These are phyloP conservation scores for Suillus brevipes DNA, from an alignment of 768 basidiomycete genomes.

Conservation along the genomic window DNA sequence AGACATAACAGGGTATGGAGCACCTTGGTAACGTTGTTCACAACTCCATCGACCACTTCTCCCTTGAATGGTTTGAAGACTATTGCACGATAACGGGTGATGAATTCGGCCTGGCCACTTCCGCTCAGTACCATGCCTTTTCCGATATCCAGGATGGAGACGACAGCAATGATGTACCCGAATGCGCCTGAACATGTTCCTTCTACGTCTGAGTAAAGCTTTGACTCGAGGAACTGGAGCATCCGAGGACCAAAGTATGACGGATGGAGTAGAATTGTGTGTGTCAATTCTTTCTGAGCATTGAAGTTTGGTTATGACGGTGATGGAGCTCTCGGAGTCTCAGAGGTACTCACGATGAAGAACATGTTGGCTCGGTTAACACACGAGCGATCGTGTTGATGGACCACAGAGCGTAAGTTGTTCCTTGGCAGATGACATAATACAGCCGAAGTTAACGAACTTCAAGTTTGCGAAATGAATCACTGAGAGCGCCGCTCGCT, in stretches of 20 bases:
- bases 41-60: constrained; percentile 95
- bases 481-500: too few species aligned
- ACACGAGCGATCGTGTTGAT: background rate
- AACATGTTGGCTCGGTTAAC: constrained; percentile 45
- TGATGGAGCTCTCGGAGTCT: background rate
- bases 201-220: constrained; percentile 94
- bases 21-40: constrained; percentile 95
- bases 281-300: constrained; percentile 89
- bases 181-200: constrained; percentile 96
- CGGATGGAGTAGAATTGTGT: constrained; percentile 95
- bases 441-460: background rate
- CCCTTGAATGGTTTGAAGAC: constrained; percentile 99
- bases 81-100: constrained; percentile 91
- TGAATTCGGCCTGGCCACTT: constrained; percentile 94
- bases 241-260: constrained; percentile 98
- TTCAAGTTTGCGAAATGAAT: background rate
- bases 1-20: constrained; percentile 20
- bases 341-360: constrained; percentile 59
- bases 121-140: constrained; percentile 91
- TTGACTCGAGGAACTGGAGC: constrained; percentile 88
- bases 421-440: background rate
- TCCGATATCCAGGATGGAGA: constrained; percentile 87
- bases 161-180: constrained; percentile 92
- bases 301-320: constrained; percentile 4
- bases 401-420: background rate